A percentile compares a stretch with the other conserved stretches of the same genome.
Conservation (phyloP, 352 stramenopile genomes). For the Salisapilia sapeloensis region DNA sequence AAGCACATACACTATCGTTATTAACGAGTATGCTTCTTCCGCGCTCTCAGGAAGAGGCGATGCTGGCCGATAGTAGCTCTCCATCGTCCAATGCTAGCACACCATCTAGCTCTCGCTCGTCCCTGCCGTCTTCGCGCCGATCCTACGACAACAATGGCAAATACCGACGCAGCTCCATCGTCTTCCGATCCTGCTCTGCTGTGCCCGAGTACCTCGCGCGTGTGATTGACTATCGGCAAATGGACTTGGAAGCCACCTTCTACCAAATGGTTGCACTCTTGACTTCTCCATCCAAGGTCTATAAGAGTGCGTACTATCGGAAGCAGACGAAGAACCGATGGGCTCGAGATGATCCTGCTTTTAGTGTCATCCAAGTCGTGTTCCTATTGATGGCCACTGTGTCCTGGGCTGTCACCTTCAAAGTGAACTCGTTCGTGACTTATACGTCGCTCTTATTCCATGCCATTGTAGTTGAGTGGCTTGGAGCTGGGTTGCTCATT, state of each 20-base stretch:
- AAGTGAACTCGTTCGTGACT: constrained; percentile 21
- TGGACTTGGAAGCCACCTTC: constrained; percentile 79
- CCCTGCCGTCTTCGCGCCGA: too few species aligned
- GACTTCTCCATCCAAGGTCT: constrained; percentile 70
- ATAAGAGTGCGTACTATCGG: constrained; percentile 76
- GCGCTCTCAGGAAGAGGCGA: too few species aligned
- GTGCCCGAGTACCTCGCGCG: constrained; percentile 73
- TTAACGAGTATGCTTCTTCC: too few species aligned
- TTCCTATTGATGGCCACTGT: constrained; percentile 79
- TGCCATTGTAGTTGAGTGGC: constrained; percentile 67
- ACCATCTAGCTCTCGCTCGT: too few species aligned
- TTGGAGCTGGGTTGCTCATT: constrained; percentile 51
- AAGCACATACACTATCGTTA: too few species aligned
- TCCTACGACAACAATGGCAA: background rate
- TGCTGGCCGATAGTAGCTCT: too few species aligned
- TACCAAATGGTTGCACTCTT: constrained; percentile 83
- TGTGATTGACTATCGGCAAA: constrained; percentile 68
- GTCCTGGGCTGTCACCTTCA: constrained; percentile 68
- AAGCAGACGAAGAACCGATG: constrained; percentile 98
- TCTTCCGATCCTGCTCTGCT: constrained; percentile 57
- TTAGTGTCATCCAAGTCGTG: constrained; percentile 89
- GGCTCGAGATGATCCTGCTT: constrained; percentile 94
- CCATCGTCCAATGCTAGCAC: too few species aligned
- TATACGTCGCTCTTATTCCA: constrained; percentile 58
- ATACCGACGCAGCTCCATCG: constrained; percentile 1